Percentiles rank a stretch among this genome's conserved stretches.
These are phyloP conservation scores for Boletus sp. DNA, from an alignment of 768 basidiomycete genomes.

Conservation along the genomic window DNA sequence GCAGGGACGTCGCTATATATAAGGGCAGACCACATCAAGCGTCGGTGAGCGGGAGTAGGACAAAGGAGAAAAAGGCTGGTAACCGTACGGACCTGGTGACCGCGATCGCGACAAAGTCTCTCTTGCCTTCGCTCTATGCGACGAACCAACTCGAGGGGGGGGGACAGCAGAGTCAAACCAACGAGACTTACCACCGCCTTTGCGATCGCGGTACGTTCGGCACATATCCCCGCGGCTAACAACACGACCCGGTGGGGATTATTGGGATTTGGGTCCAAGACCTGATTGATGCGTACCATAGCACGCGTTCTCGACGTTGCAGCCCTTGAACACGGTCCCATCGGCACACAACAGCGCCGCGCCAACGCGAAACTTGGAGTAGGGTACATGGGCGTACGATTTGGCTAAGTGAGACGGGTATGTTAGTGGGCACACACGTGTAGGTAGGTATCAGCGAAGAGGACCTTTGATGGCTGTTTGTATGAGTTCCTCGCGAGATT, in stretches of 20 bases:
- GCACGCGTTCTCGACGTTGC: slow-evolving; percentile 92
- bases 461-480: slow-evolving; percentile 40
- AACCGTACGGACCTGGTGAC: slow-evolving; percentile 74
- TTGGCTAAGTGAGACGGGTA: slow-evolving; percentile 43
- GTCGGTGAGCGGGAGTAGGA: too few species aligned
- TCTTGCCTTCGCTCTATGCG: slow-evolving; percentile 74
- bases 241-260: not conserved
- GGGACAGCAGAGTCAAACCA: too few species aligned
- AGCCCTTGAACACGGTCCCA: slow-evolving; percentile 75
- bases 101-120: slow-evolving; percentile 69
- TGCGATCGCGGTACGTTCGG: slow-evolving; percentile 92
- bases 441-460: not conserved
- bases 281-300: slow-evolving; percentile 54
- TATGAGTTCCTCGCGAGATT: slow-evolving; percentile 50
- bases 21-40: not conserved
- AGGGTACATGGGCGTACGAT: slow-evolving; percentile 71
- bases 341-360: slow-evolving; percentile 74
- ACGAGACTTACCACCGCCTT: slow-evolving; percentile 74
- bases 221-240: slow-evolving; percentile 81
- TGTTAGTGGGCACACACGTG: not conserved
- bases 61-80: too few species aligned
- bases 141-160: not conserved
- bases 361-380: slow-evolving; percentile 92
- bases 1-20: slow-evolving; percentile 65
- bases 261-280: not conserved